phyloP scores from a whole-genome alignment of 2,329 filamentous ascomycete genomes.

The Akanthomyces lecanii region DNA sequence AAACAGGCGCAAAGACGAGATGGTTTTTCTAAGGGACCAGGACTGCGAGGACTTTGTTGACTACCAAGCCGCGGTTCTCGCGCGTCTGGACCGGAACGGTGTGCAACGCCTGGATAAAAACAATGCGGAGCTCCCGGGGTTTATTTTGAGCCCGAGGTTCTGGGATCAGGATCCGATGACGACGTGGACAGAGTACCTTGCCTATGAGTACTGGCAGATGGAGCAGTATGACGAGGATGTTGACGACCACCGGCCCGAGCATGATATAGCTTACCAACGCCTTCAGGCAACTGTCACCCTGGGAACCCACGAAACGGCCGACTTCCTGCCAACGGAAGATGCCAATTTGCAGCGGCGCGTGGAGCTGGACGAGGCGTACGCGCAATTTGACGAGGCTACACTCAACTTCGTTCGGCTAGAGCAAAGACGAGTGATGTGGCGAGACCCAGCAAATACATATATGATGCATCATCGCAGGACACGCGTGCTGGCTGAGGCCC shows the following conservation, averaged over 20 bases:
- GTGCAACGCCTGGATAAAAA: not conserved
- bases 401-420: not conserved
- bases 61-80: not conserved
- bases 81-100: not conserved
- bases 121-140: not conserved
- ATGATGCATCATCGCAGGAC: not conserved
- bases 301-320: not conserved
- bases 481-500: not conserved
- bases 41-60: not conserved
- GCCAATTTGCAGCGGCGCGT: not conserved
- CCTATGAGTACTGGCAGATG: conserved; percentile 21
- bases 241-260: not conserved
- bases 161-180: conserved; percentile 26
- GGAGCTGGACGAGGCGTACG: not conserved
- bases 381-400: not conserved
- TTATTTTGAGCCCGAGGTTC: not conserved
- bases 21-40: not conserved
- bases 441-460: too few species aligned
- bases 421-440: not conserved
- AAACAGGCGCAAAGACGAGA: not conserved
- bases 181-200: conserved; percentile 33
- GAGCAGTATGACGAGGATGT: conserved; percentile 15
- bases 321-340: not conserved
- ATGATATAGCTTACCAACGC: not conserved
- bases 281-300: not conserved